Percentiles rank a stretch among this genome's conserved stretches.
phyloP scores from a whole-genome alignment of 129 eudicot genomes.

The Glebionis coronaria region DNA sequence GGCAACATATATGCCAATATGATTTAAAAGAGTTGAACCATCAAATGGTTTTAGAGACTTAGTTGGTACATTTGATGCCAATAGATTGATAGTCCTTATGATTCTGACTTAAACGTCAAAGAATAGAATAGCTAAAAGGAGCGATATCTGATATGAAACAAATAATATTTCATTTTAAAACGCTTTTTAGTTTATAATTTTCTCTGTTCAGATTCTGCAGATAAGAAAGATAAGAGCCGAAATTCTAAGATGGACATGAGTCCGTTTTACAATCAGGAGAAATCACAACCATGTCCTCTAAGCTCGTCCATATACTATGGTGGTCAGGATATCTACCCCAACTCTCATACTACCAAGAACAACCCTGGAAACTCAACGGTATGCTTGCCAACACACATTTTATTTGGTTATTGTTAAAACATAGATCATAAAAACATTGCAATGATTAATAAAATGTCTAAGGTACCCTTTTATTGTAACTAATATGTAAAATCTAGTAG shows the following conservation, averaged over 20 bases:
- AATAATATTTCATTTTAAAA: too few relatives aligned
- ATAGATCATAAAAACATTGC: too few relatives aligned
- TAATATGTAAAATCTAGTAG: too few relatives aligned
- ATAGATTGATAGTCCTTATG: too few relatives aligned
- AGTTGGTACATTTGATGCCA: too few relatives aligned
- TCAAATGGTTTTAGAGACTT: too few relatives aligned
- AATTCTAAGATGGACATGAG: slow-evolving; percentile 30
- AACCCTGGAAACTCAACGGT: slow-evolving; percentile 45
- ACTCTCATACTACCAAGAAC: slow-evolving; percentile 43
- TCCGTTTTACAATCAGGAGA: slow-evolving; percentile 45
- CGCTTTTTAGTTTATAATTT: not conserved
- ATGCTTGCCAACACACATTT: slow-evolving; percentile 30
- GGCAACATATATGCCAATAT: too few relatives aligned
- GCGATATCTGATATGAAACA: too few relatives aligned
- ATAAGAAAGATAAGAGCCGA: slow-evolving; percentile 33
- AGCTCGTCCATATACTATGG: slow-evolving; percentile 91
- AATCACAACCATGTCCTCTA: slow-evolving; percentile 57
- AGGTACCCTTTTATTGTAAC: not conserved
- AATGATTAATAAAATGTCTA: not conserved
- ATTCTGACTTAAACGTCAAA: too few relatives aligned
- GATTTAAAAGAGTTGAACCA: too few relatives aligned
- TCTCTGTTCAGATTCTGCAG: slow-evolving; percentile 25
- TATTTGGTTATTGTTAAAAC: not conserved
- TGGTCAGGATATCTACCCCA: slow-evolving; percentile 75
- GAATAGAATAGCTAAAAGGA: too few relatives aligned